These are phyloP conservation scores for Apiotrichum domesticum DNA, from an alignment of 1,284 basidiomycete species.

Conservation along the genomic window DNA sequence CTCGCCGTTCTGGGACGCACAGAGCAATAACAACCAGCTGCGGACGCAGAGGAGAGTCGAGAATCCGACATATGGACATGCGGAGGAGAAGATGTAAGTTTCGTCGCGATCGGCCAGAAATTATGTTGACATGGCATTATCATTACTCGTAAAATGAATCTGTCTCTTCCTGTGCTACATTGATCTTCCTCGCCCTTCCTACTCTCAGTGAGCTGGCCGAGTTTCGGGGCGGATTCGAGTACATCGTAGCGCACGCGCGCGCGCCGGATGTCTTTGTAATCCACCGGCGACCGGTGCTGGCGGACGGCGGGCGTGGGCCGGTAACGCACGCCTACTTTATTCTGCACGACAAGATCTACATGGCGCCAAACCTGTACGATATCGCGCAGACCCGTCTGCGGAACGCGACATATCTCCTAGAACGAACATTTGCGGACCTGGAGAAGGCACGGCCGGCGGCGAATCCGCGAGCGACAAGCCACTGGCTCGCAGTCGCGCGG, in stretches of 20 bases:
- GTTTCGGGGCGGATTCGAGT: constrained; percentile 40
- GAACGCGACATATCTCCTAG: constrained; percentile 29
- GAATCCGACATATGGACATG: constrained; percentile 36
- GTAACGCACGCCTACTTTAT: constrained; percentile 38
- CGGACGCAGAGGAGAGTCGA: constrained; percentile 35
- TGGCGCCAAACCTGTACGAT: constrained; percentile 35
- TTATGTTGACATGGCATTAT: too few species aligned
- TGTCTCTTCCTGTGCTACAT: too few species aligned
- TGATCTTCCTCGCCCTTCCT: background rate
- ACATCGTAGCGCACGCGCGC: constrained; percentile 36
- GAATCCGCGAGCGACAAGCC: constrained; percentile 33
- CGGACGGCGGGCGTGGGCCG: constrained; percentile 22
- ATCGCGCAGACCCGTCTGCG: constrained; percentile 29
- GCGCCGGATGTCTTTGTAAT: constrained; percentile 40
- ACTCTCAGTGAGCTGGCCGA: constrained; percentile 27
- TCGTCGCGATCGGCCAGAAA: too few species aligned
- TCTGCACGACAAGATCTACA: constrained; percentile 39
- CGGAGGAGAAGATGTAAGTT: constrained; percentile 38
- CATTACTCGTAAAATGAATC: too few species aligned
- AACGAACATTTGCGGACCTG: constrained; percentile 28
- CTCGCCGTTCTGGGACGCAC: constrained; percentile 41
- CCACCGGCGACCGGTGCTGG: constrained; percentile 31
- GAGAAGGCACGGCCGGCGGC: constrained; percentile 32
- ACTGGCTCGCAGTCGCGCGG: constrained; percentile 31
- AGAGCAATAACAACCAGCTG: constrained; percentile 39